Percentiles rank a stretch among this genome's conserved stretches.
Evolutionary conservation across 2,329 filamentous ascomycete species (phyloP).

Genomic region (Monilinia polystroma): DNA sequence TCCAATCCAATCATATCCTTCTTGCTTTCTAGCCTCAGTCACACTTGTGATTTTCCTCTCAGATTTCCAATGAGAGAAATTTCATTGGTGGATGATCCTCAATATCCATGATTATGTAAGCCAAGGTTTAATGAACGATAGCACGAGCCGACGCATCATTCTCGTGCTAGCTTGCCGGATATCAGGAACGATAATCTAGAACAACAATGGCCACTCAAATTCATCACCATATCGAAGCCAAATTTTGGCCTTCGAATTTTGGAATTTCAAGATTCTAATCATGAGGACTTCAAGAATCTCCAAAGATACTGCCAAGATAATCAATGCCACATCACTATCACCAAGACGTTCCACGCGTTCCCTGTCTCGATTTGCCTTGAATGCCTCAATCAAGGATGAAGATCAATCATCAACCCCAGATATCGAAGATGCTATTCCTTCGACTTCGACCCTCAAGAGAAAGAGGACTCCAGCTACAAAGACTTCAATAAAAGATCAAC

Average conservation of each 20-base stretch:
- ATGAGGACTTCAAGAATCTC: slow-evolving; percentile 55
- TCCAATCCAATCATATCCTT: background rate
- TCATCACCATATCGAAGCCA: slow-evolving; percentile 11
- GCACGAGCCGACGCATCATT: slow-evolving; percentile 16
- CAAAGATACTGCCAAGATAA: slow-evolving; percentile 56
- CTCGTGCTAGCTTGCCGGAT: slow-evolving; percentile 9
- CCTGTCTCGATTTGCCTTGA: slow-evolving; percentile 50
- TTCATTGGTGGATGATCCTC: slow-evolving; percentile 7
- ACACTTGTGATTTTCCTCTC: background rate
- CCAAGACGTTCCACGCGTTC: slow-evolving; percentile 49
- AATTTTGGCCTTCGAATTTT: background rate
- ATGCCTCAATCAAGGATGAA: slow-evolving; percentile 34
- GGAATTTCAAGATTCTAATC: background rate
- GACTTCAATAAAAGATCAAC: slow-evolving; percentile 48
- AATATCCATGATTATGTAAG: background rate
- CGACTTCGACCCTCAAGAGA: slow-evolving; percentile 44
- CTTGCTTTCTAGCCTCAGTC: background rate
- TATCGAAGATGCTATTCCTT: slow-evolving; percentile 56
- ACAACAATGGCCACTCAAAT: slow-evolving; percentile 18
- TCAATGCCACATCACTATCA: slow-evolving; percentile 47
- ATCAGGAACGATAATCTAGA: background rate
- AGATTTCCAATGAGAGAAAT: background rate
- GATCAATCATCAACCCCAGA: slow-evolving; percentile 41
- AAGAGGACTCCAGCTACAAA: slow-evolving; percentile 43
- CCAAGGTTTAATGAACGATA: background rate